Base-by-base conservation (phyloP, 23 red algal species). In the Chondrus crispus region DNA sequence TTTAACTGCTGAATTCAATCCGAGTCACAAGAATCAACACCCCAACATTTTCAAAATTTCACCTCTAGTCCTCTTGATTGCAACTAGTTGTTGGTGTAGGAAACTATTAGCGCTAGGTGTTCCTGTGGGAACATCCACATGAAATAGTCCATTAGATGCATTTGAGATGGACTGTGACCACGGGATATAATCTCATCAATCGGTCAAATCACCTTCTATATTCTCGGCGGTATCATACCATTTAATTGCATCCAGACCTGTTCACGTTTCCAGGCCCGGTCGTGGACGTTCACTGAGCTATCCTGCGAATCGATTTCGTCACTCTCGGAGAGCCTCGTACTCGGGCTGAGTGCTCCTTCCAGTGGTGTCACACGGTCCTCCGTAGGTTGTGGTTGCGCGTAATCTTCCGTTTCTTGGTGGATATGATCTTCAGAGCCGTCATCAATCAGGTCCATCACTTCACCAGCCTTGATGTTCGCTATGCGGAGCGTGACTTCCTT, bases 41-140 rank as follows among this genome's bases (percentile, higher is more conserved):
- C 4, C 78, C 78, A 62, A 82, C 8, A 82, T 57, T 28, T 24
- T 82, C 48, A 82, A 42, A 42, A 82, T 82, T 8, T 82, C 53
- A 29, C 78, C 53, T 4, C 43, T 41, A 24, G 49, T 24, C 9
- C 10, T 50, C 32, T 82, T 24, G 53, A 20, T 4, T 62, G 5
- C 41, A 38, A 62, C 30, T 3, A 11, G 5, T 16, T 9, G 28
- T 40, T 62, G 53, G 2, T 4, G 2, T 30, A n/a, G 22, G 10
- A 52, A 42, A 18, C 41, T 48, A 46, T 44, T 81, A 20, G 45
- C 39, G 3, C 20, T n/a, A 81, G 76, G 7, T 81, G 45, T 39
- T 42, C n/a, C 3, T 48, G 8, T 51, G 45, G 76, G 4, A 81
- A 81, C 49, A 57, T 82, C 48, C 78, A 82, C 48, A 82, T 60